A percentile compares a stretch with the other conserved stretches of the same genome.
phyloP scores from a whole-genome alignment of 441 rosid genomes.

The Jatropha multifida region DNA sequence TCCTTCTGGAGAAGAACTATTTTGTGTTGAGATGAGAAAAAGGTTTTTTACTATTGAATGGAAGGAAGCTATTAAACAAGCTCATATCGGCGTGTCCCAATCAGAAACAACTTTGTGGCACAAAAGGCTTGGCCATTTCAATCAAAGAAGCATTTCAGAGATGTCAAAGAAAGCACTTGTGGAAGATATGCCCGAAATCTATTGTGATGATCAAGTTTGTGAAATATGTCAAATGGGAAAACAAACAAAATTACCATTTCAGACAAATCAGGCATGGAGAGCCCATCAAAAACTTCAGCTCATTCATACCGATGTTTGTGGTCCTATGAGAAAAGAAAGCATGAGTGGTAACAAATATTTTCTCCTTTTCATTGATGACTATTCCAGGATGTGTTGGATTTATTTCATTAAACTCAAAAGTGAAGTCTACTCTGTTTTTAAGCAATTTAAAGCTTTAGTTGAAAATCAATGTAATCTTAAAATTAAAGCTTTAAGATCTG shows the following conservation, averaged over 20 bases:
- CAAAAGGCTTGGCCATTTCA: not conserved
- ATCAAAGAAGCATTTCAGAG: not conserved
- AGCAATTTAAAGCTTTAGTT: not conserved
- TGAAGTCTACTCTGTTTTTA: no score
- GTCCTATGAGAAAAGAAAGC: not conserved
- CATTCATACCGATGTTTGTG: not conserved
- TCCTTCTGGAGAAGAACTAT: not conserved
- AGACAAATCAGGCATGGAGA: not conserved
- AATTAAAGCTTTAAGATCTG: not conserved
- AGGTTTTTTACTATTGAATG: not conserved
- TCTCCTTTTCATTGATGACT: not conserved
- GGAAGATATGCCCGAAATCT: not conserved
- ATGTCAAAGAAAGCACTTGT: not conserved
- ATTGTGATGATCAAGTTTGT: not conserved
- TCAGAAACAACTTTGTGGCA: not conserved
- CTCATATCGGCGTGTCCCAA: not conserved
- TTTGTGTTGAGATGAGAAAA: not conserved
- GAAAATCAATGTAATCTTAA: not conserved
- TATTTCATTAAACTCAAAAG: no score
- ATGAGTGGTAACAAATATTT: not conserved
- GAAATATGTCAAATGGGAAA: constrained; percentile 10
- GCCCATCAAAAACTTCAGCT: constrained; percentile 9
- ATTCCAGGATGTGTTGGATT: no score
- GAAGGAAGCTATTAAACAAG: not conserved
- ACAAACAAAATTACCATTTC: constrained; percentile 10